Base-by-base conservation (phyloP, 768 basidiomycete genomes). In the Amanita pallidorosea region DNA sequence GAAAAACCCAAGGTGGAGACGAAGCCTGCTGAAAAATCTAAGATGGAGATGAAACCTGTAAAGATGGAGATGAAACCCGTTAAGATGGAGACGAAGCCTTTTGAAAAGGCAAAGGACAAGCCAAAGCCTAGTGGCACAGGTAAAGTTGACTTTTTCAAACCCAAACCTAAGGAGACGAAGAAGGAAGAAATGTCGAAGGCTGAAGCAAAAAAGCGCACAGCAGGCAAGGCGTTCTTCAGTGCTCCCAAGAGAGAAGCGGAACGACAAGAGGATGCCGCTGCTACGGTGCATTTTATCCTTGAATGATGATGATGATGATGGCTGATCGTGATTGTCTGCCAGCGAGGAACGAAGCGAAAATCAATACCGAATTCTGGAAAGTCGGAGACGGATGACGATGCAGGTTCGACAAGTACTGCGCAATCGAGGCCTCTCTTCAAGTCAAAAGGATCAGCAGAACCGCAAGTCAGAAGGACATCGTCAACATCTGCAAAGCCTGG, bases 91-190 rank as follows among this genome's bases (percentile, higher is more conserved):
- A 60, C 57, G 31, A 61, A 64, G 55, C 42, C 52, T 7, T 60
- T 64, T 45, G 60, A 61, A 20, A 57, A 58, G 25, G 43, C 50
- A 11, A 56, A 54, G 46, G 53, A 60, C 58, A 69, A 59, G 45
- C 56, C 65, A 29, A 71, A 70, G 47, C 34, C 55, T 0, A 60
- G 71, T 2, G 81, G 80, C 4, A 60, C 72, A 1, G 80, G 80
- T 4, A 80, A 76, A 58, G 68, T 83, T 5, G 77, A 83, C 56
- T 85, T 80, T 71, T 76, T 78, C 62, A 81, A 75, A 55, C 56
- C 66, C 8, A 79, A 78, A 57, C 67, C 65, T 8, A 61, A 60
- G 49, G 59, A 63, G 41, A 54, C 55, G 37, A 52, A 58, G 29
- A 57, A 55, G 47, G 53, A 48, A 48, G 57, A 56, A 45, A 47